Evolutionary conservation across 164 flowering plant species (phyloP).

Genomic region (Dillenia suffruticosa): DNA sequence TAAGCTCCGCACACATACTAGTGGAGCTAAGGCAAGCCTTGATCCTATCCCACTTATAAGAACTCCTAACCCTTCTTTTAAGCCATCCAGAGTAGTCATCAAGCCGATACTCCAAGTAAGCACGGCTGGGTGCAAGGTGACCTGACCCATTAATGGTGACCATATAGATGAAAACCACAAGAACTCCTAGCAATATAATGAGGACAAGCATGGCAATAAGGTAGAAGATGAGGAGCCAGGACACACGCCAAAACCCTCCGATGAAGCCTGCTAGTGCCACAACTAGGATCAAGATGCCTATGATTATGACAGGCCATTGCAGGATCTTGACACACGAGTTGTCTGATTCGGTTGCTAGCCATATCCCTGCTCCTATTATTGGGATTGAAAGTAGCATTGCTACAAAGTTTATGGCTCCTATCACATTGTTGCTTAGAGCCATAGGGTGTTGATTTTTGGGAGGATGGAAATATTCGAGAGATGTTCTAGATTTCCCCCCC

Average conservation of each 20-base stretch:
- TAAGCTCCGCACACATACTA: slow-evolving; percentile 57
- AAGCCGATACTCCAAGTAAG: slow-evolving; percentile 71
- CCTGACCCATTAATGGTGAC: slow-evolving; percentile 73
- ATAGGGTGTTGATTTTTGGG: slow-evolving; percentile 19
- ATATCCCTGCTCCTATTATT: slow-evolving; percentile 80
- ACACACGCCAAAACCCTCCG: slow-evolving; percentile 77
- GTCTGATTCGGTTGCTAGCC: slow-evolving; percentile 70
- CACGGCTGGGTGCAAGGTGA: slow-evolving; percentile 65
- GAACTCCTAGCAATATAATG: slow-evolving; percentile 44
- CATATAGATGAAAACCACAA: slow-evolving; percentile 69
- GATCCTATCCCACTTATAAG: slow-evolving; percentile 83
- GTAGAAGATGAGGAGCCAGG: slow-evolving; percentile 62
- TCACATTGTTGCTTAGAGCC: slow-evolving; percentile 85
- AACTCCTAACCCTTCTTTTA: slow-evolving; percentile 46
- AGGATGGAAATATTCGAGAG: background rate
- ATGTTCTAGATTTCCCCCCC: background rate
- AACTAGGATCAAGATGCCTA: slow-evolving; percentile 61
- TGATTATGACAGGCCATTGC: slow-evolving; percentile 88
- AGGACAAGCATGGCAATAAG: slow-evolving; percentile 72
- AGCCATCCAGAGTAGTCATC: slow-evolving; percentile 81
- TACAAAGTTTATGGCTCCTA: slow-evolving; percentile 78
- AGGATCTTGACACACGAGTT: slow-evolving; percentile 76
- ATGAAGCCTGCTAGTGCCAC: slow-evolving; percentile 71
- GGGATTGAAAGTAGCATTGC: slow-evolving; percentile 85
- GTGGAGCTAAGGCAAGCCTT: slow-evolving; percentile 60